Evolutionary conservation across 192 early-diverging fungal species (phyloP).

Genomic region (Umbelopsis sp.): DNA sequence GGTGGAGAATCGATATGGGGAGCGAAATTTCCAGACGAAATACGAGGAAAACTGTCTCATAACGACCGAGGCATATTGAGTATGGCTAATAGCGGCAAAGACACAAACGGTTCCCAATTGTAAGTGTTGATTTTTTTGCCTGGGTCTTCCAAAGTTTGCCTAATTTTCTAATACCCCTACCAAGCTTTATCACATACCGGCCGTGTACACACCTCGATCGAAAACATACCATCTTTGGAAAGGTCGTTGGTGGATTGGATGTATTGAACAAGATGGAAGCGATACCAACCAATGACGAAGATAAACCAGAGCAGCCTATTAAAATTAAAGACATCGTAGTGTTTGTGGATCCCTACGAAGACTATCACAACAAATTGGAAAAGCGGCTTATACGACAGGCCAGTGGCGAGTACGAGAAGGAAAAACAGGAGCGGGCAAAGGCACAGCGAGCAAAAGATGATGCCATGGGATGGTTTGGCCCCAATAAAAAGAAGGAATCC

Average conservation of each 20-base stretch:
- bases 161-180: not conserved
- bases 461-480: conserved; percentile 76
- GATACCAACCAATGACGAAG: conserved; percentile 68
- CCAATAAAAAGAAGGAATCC: conserved; percentile 47
- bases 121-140: conserved; percentile 35
- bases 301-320: conserved; percentile 75
- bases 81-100: conserved; percentile 94
- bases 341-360: conserved; percentile 86
- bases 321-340: conserved; percentile 72
- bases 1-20: conserved; percentile 82
- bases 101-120: conserved; percentile 89
- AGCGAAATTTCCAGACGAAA: conserved; percentile 71
- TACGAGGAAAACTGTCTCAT: conserved; percentile 70
- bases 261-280: conserved; percentile 81
- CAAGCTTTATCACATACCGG: conserved; percentile 70
- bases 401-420: conserved; percentile 41
- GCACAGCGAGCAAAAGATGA: conserved; percentile 61
- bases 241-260: conserved; percentile 84
- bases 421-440: conserved; percentile 41
- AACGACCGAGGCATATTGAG: conserved; percentile 82
- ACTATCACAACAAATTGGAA: conserved; percentile 67
- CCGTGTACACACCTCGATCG: conserved; percentile 69
- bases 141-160: no score
- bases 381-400: conserved; percentile 61
- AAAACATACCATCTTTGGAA: conserved; percentile 96